phyloP scores from a whole-genome alignment of 2,329 filamentous ascomycete species.

The Orbilia quercus region DNA sequence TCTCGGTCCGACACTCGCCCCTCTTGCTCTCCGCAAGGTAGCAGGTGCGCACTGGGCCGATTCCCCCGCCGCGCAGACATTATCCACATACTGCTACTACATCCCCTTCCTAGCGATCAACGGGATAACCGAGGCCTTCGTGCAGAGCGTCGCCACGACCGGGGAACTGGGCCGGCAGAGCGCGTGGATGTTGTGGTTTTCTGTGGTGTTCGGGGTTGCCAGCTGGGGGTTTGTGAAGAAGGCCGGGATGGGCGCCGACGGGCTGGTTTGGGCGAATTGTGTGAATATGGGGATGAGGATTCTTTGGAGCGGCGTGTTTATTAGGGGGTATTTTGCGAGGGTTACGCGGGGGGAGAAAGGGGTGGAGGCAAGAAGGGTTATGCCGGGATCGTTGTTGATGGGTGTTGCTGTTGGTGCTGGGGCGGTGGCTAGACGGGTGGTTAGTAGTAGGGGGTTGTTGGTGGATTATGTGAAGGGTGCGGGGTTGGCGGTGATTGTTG shows the following conservation, averaged over 20 bases:
- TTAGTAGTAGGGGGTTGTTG: conserved; percentile 39
- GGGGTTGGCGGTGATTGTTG: conserved; percentile 50
- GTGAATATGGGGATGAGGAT: conserved; percentile 91
- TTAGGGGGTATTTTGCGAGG: conserved; percentile 71
- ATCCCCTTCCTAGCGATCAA: conserved; percentile 93
- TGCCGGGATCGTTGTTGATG: conserved; percentile 56
- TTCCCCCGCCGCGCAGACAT: conserved; percentile 77
- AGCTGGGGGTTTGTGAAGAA: conserved; percentile 81
- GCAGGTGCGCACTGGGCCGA: conserved; percentile 81
- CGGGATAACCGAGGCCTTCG: conserved; percentile 90
- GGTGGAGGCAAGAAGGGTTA: conserved; percentile 29
- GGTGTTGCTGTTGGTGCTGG: conserved; percentile 54
- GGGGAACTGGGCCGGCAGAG: conserved; percentile 80
- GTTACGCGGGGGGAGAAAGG: conserved; percentile 19
- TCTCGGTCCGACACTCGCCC: conserved; percentile 79
- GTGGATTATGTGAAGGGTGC: conserved; percentile 43
- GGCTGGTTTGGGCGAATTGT: conserved; percentile 85
- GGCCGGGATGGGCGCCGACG: conserved; percentile 76
- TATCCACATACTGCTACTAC: conserved; percentile 88
- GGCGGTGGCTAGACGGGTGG: conserved; percentile 56
- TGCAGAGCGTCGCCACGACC: conserved; percentile 83
- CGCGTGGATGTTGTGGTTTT: conserved; percentile 85
- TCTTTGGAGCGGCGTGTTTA: conserved; percentile 80
- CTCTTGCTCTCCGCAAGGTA: conserved; percentile 77
- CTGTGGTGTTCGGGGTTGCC: conserved; percentile 76